These are phyloP conservation scores for Yamadazyma dendronema DNA, from an alignment of 1,139 yeast genomes.

Conservation along the genomic window DNA sequence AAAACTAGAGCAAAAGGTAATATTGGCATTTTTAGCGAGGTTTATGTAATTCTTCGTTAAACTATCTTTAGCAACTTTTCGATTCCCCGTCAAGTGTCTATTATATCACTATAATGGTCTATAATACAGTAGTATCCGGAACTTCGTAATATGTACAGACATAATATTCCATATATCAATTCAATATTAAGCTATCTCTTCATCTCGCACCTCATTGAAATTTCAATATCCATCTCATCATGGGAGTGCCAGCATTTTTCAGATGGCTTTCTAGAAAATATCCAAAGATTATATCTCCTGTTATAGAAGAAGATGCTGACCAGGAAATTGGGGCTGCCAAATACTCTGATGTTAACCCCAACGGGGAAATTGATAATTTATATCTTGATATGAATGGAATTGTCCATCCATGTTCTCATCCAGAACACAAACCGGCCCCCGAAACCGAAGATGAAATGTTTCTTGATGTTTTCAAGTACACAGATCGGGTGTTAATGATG, in stretches of 20 bases:
- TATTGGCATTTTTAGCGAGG: too few relatives aligned
- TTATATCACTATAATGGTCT: not conserved
- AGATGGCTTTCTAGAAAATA: slow-evolving; percentile 94
- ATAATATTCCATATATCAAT: too few relatives aligned
- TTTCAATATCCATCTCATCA: slow-evolving; percentile 11
- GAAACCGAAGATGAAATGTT: slow-evolving; percentile 95
- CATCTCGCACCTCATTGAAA: not conserved
- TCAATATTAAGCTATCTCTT: too few relatives aligned
- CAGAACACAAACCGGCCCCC: slow-evolving; percentile 91
- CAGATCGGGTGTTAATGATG: slow-evolving; percentile 86
- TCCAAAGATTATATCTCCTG: slow-evolving; percentile 92
- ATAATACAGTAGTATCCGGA: too few relatives aligned
- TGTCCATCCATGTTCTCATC: slow-evolving; percentile 97
- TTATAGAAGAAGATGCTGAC: slow-evolving; percentile 68
- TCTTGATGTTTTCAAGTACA: slow-evolving; percentile 82
- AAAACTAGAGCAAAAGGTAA: too few relatives aligned
- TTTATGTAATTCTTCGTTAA: too few relatives aligned
- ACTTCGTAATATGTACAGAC: too few relatives aligned
- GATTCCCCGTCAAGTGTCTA: too few relatives aligned
- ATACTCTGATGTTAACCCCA: slow-evolving; percentile 80
- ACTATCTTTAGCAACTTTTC: too few relatives aligned
- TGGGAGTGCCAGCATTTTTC: slow-evolving; percentile 95
- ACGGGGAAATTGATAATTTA: slow-evolving; percentile 90
- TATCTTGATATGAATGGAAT: slow-evolving; percentile 97
- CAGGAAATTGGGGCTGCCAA: slow-evolving; percentile 55